A percentile compares a stretch with the other conserved stretches of the same genome.
Conservation (phyloP, 2,329 filamentous ascomycete species). For the Chaetomium olivaceum region DNA sequence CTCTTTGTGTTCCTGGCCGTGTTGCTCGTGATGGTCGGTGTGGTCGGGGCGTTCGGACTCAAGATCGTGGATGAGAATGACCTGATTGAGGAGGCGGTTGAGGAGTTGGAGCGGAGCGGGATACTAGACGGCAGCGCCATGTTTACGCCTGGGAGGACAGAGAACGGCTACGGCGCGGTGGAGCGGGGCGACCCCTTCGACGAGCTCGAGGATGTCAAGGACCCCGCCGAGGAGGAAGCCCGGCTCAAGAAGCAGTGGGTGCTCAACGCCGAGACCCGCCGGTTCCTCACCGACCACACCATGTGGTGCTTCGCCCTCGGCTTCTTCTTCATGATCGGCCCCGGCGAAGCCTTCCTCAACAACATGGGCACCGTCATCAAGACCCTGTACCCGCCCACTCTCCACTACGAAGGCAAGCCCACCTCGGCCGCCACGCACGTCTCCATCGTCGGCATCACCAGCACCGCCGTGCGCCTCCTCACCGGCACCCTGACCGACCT, state of each 20-base stretch:
- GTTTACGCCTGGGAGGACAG: conserved; percentile 59
- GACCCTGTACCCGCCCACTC: conserved; percentile 68
- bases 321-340: conserved; percentile 90
- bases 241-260: conserved; percentile 82
- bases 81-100: conserved; percentile 85
- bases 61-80: conserved; percentile 81
- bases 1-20: conserved; percentile 85
- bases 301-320: conserved; percentile 95
- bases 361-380: conserved; percentile 93
- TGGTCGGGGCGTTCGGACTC: conserved; percentile 72
- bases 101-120: conserved; percentile 87
- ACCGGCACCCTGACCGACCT: conserved; percentile 88
- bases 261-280: conserved; percentile 84
- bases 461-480: conserved; percentile 84
- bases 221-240: conserved; percentile 49
- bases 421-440: conserved; percentile 83
- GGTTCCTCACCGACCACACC: conserved; percentile 82
- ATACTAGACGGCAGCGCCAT: conserved; percentile 74
- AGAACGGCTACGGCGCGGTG: conserved; percentile 63
- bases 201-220: conserved; percentile 48
- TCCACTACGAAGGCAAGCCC: conserved; percentile 43
- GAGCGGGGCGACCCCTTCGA: conserved; percentile 39
- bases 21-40: conserved; percentile 68
- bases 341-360: conserved; percentile 97
- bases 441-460: conserved; percentile 86